phyloP scores from a whole-genome alignment of 2,329 filamentous ascomycete genomes.

The Balansia obtecta region DNA sequence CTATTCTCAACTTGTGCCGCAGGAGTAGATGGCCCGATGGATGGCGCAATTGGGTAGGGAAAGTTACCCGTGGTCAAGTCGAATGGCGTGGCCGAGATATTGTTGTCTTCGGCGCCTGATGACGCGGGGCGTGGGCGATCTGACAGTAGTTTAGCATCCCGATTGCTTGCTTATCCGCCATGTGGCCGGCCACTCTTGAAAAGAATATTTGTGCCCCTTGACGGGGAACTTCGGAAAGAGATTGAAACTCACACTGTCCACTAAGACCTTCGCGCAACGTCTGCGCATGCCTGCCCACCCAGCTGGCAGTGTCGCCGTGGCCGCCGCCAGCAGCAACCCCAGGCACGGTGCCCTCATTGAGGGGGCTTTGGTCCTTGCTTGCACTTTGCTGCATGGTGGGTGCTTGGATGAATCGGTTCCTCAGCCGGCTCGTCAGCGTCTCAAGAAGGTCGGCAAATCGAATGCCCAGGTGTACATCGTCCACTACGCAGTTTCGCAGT shows the following conservation, averaged over 20 bases:
- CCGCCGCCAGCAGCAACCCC: conserved; percentile 5
- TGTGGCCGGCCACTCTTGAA: too few species aligned
- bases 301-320: conserved; percentile 13
- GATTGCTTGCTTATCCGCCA: too few species aligned
- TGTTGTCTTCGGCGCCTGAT: conserved; percentile 27
- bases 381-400: conserved; percentile 33
- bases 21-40: conserved; percentile 39
- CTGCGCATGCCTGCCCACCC: conserved; percentile 26
- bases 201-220: not conserved
- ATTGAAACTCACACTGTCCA: conserved; percentile 21
- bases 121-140: conserved; percentile 23
- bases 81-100: conserved; percentile 52
- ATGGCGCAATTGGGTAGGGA: conserved; percentile 36
- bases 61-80: conserved; percentile 43
- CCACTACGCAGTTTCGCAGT: conserved; percentile 65
- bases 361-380: conserved; percentile 29
- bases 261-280: conserved; percentile 28
- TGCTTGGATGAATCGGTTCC: conserved; percentile 60
- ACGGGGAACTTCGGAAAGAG: not conserved
- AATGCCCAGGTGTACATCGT: conserved; percentile 76
- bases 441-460: conserved; percentile 75
- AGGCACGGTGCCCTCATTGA: conserved; percentile 17
- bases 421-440: conserved; percentile 60
- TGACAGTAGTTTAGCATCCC: conserved; percentile 8
- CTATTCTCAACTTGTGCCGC: conserved; percentile 25